These are phyloP conservation scores for Penicillium capsulatum DNA, from an alignment of 2,329 filamentous ascomycete genomes.

Conservation along the genomic window DNA sequence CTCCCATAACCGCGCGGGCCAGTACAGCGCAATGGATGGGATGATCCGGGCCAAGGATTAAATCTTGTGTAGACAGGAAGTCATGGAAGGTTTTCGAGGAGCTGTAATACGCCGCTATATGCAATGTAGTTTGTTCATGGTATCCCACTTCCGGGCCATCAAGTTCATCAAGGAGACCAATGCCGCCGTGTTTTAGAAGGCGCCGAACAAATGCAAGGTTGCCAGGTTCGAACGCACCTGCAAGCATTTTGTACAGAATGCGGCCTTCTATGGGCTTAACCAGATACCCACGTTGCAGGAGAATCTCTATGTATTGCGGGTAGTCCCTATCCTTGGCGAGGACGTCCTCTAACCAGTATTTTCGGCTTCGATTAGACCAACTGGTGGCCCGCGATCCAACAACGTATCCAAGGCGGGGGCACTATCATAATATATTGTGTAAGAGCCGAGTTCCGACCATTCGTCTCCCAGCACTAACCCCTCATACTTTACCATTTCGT, in stretches of 20 bases:
- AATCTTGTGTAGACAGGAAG: not conserved
- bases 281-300: conserved; percentile 1
- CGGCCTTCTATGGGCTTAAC: not conserved
- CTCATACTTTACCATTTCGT: not conserved
- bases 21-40: not conserved
- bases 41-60: not conserved
- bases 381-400: conserved; percentile 1
- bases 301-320: not conserved
- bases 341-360: not conserved
- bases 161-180: not conserved
- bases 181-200: not conserved
- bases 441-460: not conserved
- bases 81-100: not conserved
- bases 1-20: not conserved
- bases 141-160: not conserved
- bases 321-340: not conserved
- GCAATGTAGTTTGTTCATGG: not conserved
- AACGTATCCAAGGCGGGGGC: conserved; percentile 1
- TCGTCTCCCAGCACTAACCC: not conserved
- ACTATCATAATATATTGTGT: not conserved
- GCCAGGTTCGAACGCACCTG: not conserved
- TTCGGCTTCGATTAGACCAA: not conserved
- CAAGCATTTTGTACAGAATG: not conserved
- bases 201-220: not conserved
- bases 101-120: not conserved